These are phyloP conservation scores for Bruguiera sexangula DNA, from an alignment of 345 rosid species.

Conservation along the genomic window DNA sequence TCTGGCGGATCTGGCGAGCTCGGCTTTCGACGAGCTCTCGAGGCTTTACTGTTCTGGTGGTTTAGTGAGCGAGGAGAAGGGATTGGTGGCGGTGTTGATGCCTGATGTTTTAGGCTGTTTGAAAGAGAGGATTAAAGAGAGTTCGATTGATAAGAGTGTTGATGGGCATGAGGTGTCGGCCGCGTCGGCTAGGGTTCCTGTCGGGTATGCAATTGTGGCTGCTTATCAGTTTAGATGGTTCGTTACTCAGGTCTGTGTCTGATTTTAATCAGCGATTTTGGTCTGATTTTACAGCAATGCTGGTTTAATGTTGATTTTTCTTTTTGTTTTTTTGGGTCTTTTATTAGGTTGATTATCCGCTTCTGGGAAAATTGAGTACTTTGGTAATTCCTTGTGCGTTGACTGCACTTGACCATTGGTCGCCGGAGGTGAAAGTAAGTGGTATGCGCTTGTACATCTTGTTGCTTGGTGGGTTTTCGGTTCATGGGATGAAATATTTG, in stretches of 20 bases:
- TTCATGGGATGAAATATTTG: no score
- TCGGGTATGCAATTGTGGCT: constrained; percentile 58
- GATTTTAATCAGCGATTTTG: neutral
- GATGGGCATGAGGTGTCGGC: constrained; percentile 56
- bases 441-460: neutral
- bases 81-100: constrained; percentile 49
- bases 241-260: constrained; percentile 57
- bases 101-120: constrained; percentile 51
- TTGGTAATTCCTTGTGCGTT: constrained; percentile 86
- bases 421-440: constrained; percentile 81
- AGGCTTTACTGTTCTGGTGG: constrained; percentile 23
- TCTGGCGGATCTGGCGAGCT: constrained; percentile 31
- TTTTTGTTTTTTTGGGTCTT: constrained; percentile 8
- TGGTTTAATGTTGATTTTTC: neutral
- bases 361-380: constrained; percentile 55
- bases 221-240: constrained; percentile 87
- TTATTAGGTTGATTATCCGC: constrained; percentile 52
- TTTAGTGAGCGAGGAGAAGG: constrained; percentile 20
- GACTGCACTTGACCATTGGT: constrained; percentile 93
- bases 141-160: constrained; percentile 50
- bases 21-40: constrained; percentile 43
- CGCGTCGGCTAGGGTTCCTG: constrained; percentile 65
- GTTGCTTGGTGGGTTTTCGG: neutral
- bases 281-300: neutral
- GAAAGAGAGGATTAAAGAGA: constrained; percentile 61